Conservation (phyloP, 2,329 filamentous ascomycete species). For the Ophiostoma tasmaniense region DNA sequence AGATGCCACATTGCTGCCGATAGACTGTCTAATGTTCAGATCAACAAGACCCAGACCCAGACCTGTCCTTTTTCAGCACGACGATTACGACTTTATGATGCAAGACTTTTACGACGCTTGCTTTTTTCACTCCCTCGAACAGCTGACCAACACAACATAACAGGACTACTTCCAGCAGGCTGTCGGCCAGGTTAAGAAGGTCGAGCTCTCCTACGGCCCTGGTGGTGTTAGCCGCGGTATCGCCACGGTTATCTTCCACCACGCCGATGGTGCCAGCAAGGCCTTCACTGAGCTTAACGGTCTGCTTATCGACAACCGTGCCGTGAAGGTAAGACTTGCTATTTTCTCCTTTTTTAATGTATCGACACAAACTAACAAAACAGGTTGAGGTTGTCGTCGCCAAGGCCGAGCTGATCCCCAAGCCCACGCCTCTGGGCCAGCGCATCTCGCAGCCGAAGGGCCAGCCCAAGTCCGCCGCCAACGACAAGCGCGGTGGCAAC, state of each 20-base stretch:
- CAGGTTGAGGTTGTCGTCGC: constrained; percentile 88
- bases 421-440: constrained; percentile 66
- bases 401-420: constrained; percentile 57
- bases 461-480: constrained; percentile 74
- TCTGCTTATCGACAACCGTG: constrained; percentile 77
- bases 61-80: constrained; percentile 10
- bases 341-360: neutral
- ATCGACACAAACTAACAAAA: neutral
- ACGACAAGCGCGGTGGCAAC: constrained; percentile 45
- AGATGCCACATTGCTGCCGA: neutral
- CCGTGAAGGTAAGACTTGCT: constrained; percentile 67
- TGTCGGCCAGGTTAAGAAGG: constrained; percentile 82
- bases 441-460: constrained; percentile 64
- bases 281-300: constrained; percentile 80
- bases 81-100: constrained; percentile 24
- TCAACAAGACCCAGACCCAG: neutral
- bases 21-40: neutral
- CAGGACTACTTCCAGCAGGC: constrained; percentile 95
- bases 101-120: constrained; percentile 27
- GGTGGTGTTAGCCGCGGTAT: constrained; percentile 87
- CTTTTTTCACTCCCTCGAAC: constrained; percentile 40
- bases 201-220: constrained; percentile 86
- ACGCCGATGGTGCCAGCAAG: constrained; percentile 72
- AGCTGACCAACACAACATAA: constrained; percentile 57
- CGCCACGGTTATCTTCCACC: constrained; percentile 79